Base-by-base conservation (phyloP, 1,284 basidiomycete species). In the Ustanciosporium gigantosporum region DNA sequence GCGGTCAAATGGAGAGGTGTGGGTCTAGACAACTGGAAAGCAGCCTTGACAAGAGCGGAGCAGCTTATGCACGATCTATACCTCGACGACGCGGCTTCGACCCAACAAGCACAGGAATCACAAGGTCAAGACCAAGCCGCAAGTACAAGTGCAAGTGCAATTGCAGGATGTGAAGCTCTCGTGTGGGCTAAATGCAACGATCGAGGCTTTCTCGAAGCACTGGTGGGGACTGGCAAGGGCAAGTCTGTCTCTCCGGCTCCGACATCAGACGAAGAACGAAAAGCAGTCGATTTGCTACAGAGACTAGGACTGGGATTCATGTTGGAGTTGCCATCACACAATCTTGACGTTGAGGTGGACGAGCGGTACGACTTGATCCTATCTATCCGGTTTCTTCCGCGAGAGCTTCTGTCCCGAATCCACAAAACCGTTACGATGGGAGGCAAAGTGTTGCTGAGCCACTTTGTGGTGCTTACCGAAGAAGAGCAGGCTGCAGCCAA, bases 1-100 rank as follows among this genome's bases (percentile, higher is more conserved):
- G 16, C 22, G 14, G 31, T 14, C 6, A 25, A 16, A 14, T 64
- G 60, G 60, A 42, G 38, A 19, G 60, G 53, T 17, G 35, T 64
- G 17, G 60, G 46, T 16, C 19, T 64, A 27, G 60, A 64, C 43
- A 64, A 50, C 34, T 64, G 60, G 60, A 64, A 53, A 35, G 60
- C 60, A 6, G 53, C 42, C 20, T 48, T 64, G 31, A 27, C 8
- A 14, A 48, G 60, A 4, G 49, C 53, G 3, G 32, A 49, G 16
- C 46, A 40, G 32, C 42, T 64, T 16, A 49, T 50, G 46, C 15
- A 46, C 3, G 60, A 64, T 31, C 49, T 64, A n/a, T 31, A 23
- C 20, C 53, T 64, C 23, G 21, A 21, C 14, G 32, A 35, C 11
- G 9, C 11, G 9, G 11, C 27, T n/a, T 15, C 32, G 17, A 19